Evolutionary conservation across 768 basidiomycete genomes (phyloP).

Genomic region (Dentipellis sp.): DNA sequence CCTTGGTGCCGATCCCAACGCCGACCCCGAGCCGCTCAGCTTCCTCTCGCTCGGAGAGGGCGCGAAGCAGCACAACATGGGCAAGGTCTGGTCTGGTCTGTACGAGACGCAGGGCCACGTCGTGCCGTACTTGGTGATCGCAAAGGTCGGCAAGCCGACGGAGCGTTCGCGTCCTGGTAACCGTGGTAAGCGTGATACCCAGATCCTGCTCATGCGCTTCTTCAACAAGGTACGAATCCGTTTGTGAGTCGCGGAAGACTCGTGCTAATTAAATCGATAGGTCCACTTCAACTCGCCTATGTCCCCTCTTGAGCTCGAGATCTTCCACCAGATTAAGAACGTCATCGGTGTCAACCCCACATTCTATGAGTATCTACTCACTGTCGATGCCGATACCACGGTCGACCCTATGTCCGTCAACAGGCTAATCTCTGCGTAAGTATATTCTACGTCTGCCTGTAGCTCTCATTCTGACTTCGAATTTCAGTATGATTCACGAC

Average conservation of each 20-base stretch:
- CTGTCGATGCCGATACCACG: conserved; percentile 91
- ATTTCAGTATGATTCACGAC: conserved; percentile 86
- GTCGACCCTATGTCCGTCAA: conserved; percentile 85
- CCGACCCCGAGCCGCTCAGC: conserved; percentile 91
- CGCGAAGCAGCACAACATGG: conserved; percentile 95
- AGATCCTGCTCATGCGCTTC: conserved; percentile 95
- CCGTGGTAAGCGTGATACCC: conserved; percentile 96
- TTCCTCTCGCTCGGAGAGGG: conserved; percentile 94
- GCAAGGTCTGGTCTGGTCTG: conserved; percentile 92
- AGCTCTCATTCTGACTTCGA: not conserved
- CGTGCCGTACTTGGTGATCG: conserved; percentile 87
- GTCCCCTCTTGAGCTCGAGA: conserved; percentile 95
- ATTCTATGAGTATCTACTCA: conserved; percentile 95
- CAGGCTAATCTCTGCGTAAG: conserved; percentile 87
- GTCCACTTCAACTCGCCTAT: conserved; percentile 96
- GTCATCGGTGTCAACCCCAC: conserved; percentile 98
- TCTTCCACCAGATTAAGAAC: conserved; percentile 99
- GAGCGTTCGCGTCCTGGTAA: conserved; percentile 93
- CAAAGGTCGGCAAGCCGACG: conserved; percentile 92
- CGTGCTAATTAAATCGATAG: conserved; percentile 26
- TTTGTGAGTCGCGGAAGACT: not conserved
- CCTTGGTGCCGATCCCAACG: conserved; percentile 85
- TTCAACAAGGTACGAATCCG: conserved; percentile 72
- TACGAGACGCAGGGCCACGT: conserved; percentile 94
- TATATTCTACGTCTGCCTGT: conserved; percentile 14